Base-by-base conservation (phyloP, 805 yeast species). In the Wickerhamiella alocasiicola region DNA sequence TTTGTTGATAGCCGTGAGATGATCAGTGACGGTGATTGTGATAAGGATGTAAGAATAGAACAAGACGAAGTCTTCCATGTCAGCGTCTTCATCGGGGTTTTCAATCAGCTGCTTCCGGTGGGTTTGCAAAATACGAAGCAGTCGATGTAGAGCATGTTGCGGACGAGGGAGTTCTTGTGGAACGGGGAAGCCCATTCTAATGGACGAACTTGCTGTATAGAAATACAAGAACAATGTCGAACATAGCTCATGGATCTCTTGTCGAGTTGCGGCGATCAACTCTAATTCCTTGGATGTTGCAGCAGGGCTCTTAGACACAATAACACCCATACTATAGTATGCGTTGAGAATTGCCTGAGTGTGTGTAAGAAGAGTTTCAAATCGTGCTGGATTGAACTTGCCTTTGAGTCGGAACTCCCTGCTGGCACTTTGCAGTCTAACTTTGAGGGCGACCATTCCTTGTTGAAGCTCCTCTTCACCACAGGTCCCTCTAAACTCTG, bases 121-220 rank as follows among this genome's bases (percentile, higher is more conserved):
- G 44, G 72, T 75, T 45, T 71, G 74, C 47, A 81, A 62, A 49
- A 79, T 81, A 34, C 66, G 70, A 46, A 81, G 64, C 63, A 82
- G 65, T 25, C 85, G 58, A 46, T 77, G 82, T 49, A 76, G 72
- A 0, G 91, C 78, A 53, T 78, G 81, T 31, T 72, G 81, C 0
- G 84, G 78, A 0, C 82, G 75, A 0, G 91, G 88, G 1, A 87
- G 78, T 49, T 76, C 76, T 18, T 70, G 72, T 0, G 94, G 93
- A 18, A 82, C 54, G 2, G 94, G 94, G 43, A 81, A 73, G 2
- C 85, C 84, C 7, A 82, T 61, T 31, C 74, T 70, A 62, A 82
- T 65, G 0, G 93, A 80, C 9, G 88, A 75, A 2, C 93, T 54
- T 19, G 55, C 56, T 33, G 63, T 53, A 61, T 83, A 83, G 55